A percentile compares a stretch with the other conserved stretches of the same genome.
Conservation (phyloP, 306 rosid genomes). For the Hylodesmum podocarpum region DNA sequence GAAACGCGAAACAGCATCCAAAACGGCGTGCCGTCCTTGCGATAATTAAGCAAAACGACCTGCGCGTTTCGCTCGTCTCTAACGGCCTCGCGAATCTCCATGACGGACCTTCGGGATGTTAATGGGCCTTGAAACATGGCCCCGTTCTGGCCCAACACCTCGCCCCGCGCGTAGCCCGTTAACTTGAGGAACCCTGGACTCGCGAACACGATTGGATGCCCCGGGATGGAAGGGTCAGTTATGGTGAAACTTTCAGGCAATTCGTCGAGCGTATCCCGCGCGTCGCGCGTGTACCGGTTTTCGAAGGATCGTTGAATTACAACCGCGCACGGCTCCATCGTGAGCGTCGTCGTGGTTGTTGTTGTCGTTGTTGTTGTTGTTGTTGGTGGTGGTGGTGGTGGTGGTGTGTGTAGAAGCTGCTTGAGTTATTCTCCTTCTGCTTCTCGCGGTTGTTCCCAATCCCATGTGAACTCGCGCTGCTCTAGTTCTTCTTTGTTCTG, state of each 20-base stretch:
- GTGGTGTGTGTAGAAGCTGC: too few species aligned
- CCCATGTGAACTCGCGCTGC: conserved; percentile 71
- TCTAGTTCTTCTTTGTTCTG: neutral
- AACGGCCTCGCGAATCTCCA: conserved; percentile 83
- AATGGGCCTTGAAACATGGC: conserved; percentile 74
- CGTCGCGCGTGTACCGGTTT: conserved; percentile 52
- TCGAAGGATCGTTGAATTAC: conserved; percentile 51
- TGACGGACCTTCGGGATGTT: conserved; percentile 65
- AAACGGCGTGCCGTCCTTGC: conserved; percentile 81
- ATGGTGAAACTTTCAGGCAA: conserved; percentile 66
- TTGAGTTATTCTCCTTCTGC: conserved; percentile 43
- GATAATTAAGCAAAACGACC: conserved; percentile 68
- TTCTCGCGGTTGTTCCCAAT: conserved; percentile 54
- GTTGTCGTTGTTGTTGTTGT: too few species aligned
- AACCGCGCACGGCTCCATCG: conserved; percentile 17
- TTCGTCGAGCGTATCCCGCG: conserved; percentile 62
- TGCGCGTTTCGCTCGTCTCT: conserved; percentile 58
- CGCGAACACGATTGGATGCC: conserved; percentile 90
- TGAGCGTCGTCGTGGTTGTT: neutral
- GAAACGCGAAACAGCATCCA: conserved; percentile 72
- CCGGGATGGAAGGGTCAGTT: conserved; percentile 76
- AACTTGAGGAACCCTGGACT: conserved; percentile 77
- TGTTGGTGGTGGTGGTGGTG: too few species aligned
- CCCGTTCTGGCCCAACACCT: conserved; percentile 71
- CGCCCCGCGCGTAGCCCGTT: conserved; percentile 63